Base-by-base conservation (phyloP, 2,329 filamentous ascomycete genomes). In the Fonsecaea erecta region DNA sequence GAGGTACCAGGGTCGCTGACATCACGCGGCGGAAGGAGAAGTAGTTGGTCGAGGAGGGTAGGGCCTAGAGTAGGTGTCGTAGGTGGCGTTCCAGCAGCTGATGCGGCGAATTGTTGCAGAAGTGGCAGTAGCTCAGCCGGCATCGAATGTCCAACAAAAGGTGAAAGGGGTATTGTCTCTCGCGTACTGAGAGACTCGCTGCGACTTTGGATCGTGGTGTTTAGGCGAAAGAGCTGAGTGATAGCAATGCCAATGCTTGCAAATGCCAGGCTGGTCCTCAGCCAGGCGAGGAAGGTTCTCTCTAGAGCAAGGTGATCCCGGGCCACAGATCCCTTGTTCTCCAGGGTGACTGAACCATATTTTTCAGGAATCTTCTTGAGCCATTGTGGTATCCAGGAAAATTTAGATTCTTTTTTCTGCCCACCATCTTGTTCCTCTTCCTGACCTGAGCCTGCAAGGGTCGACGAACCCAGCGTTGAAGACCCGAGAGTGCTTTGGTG, bases 271-370 rank as follows among this genome's bases (percentile, higher is more conserved):
- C 85, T 88, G 16, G 87, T 89, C 60, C 87, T 83, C 64, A 89
- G 81, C 87, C 87, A 89, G 68, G 87, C 87, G 48, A 89, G 81
- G 75, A 89, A 89, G n/a, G 87, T 89, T 46, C 87, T 83, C 75
- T 89, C 87, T 51, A 89, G 73, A 21, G 87, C 87, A 51, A 89
- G 78, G 78, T 89, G 87, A 74, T 89, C 87, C 69, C 87, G 77
- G 35, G 87, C 87, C 24, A 88, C 86, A 71, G 85, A 87, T 16
- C 86, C 87, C 73, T 88, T 88, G 69, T 89, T 89, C 69, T 89
- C 87, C 57, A 89, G 75, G 73, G 88, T 86, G 34, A 89, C 77
- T 65, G 82, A 84, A 18, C 86, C 86, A 70, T 86, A 89, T 70
- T 85, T 86, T 48, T 88, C 85, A 43, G 82, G 76, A 9, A 84